phyloP scores from a whole-genome alignment of 139 green algal genomes.

The Closterium sp. region DNA sequence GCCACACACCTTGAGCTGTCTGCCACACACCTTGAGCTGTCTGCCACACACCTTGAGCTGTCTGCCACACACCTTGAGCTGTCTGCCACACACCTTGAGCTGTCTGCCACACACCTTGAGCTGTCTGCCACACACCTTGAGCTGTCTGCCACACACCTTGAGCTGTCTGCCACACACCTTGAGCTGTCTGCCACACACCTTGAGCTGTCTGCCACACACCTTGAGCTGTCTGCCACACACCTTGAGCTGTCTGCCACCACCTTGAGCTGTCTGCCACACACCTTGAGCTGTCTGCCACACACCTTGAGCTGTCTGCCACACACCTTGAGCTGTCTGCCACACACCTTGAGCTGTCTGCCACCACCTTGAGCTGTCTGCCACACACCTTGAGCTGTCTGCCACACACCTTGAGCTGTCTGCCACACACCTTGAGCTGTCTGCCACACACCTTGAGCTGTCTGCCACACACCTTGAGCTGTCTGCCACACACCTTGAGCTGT shows the following conservation, averaged over 20 bases:
- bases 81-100: slow-evolving; percentile 27
- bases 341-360: slow-evolving; percentile 27
- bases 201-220: slow-evolving; percentile 26
- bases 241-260: background rate
- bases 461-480: background rate
- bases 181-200: slow-evolving; percentile 48
- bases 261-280: slow-evolving; percentile 36
- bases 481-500: slow-evolving; percentile 38
- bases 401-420: too few species aligned
- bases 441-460: slow-evolving; percentile 20
- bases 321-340: slow-evolving; percentile 43
- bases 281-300: background rate
- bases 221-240: slow-evolving; percentile 26
- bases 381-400: slow-evolving; percentile 43
- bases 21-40: slow-evolving; percentile 41
- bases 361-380: slow-evolving; percentile 36
- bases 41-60: slow-evolving; percentile 46
- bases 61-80: background rate
- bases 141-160: slow-evolving; percentile 24
- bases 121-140: background rate
- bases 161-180: slow-evolving; percentile 30
- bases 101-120: slow-evolving; percentile 33
- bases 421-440: slow-evolving; percentile 36
- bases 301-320: background rate
- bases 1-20: slow-evolving; percentile 10